phyloP scores from a whole-genome alignment of 2,329 filamentous ascomycete species.

The Epicoccum nigrum region DNA sequence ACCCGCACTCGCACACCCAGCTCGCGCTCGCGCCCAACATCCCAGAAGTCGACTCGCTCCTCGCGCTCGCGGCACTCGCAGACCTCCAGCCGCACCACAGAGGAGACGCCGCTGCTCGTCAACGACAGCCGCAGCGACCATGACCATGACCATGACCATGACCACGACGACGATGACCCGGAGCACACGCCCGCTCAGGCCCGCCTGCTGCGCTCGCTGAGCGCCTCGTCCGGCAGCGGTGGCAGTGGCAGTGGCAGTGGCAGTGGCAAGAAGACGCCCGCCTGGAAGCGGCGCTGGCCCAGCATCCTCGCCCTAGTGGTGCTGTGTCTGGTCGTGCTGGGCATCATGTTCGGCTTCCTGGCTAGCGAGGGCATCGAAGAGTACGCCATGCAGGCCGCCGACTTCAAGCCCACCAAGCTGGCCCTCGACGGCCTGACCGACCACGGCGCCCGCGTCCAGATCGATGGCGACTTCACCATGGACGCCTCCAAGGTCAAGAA shows the following conservation, averaged over 20 bases:
- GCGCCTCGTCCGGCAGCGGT: conserved; percentile 30
- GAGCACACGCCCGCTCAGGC: conserved; percentile 41
- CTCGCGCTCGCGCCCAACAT: conserved; percentile 47
- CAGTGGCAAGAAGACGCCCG: conserved; percentile 34
- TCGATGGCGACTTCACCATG: conserved; percentile 82
- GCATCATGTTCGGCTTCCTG: conserved; percentile 84
- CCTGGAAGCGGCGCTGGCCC: conserved; percentile 69
- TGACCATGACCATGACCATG: too few relatives aligned
- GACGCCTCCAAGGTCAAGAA: conserved; percentile 78
- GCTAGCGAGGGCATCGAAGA: conserved; percentile 79
- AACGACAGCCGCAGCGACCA: conserved; percentile 34
- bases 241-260: too few relatives aligned
- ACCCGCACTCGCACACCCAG: conserved; percentile 45
- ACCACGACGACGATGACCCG: conserved; percentile 22
- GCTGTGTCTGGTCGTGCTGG: conserved; percentile 66
- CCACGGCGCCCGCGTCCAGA: conserved; percentile 76
- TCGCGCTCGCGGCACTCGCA: conserved; percentile 41
- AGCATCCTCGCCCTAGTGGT: conserved; percentile 74
- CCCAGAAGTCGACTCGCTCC: conserved; percentile 45
- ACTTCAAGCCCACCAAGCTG: conserved; percentile 81
- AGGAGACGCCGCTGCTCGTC: conserved; percentile 50
- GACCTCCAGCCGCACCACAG: conserved; percentile 42
- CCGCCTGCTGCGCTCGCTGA: conserved; percentile 46
- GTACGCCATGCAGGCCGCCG: conserved; percentile 82
- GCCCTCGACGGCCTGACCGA: conserved; percentile 85